Base-by-base conservation (phyloP, 139 green algal genomes). In the Parachlorella kessleri region DNA sequence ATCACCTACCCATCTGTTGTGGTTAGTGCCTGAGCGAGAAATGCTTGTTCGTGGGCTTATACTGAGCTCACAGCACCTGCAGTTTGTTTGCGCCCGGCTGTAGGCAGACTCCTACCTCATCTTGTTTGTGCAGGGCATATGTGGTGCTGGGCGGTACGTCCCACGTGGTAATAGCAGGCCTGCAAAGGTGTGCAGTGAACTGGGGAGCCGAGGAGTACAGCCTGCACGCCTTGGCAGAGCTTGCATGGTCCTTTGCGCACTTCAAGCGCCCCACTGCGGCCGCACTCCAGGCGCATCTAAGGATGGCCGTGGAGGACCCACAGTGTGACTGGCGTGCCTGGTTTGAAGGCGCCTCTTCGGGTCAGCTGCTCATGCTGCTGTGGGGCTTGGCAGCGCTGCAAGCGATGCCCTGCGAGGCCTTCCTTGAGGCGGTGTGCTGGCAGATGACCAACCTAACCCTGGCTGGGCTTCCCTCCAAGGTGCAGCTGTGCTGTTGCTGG, bases 81-180 rank as follows among this genome's bases (percentile, higher is more conserved):
- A n/a, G n/a, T n/a, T n/a, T n/a, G n/a, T n/a, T n/a, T n/a, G n/a
- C n/a, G n/a, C n/a, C n/a, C n/a, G n/a, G n/a, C n/a, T n/a, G n/a
- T n/a, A n/a, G n/a, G n/a, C n/a, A n/a, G n/a, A n/a, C n/a, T n/a
- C n/a, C n/a, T n/a, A n/a, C n/a, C n/a, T n/a, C n/a, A n/a, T n/a
- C 24, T 30, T 3, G 26, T 18, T n/a, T 39, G 36, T 7, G 66
- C 75, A 81, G 75, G 66, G 74, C 33, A 24, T 81, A 75, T 42
- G 75, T 74, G 3, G 36, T 81, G 75, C 63, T 68, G 75, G 75
- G 75, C 66, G 66, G 75, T 48, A 8, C 66, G 4, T 81, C 75
- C 28, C 63, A 54, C 55, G 37, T 42, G 21, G 24, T 81, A 35
- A 36, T 81, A 33, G 3, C 10, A 1, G 48, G 7, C 33, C n/a